Base-by-base conservation (phyloP, 306 rosid species). In the Datisca glomerata region DNA sequence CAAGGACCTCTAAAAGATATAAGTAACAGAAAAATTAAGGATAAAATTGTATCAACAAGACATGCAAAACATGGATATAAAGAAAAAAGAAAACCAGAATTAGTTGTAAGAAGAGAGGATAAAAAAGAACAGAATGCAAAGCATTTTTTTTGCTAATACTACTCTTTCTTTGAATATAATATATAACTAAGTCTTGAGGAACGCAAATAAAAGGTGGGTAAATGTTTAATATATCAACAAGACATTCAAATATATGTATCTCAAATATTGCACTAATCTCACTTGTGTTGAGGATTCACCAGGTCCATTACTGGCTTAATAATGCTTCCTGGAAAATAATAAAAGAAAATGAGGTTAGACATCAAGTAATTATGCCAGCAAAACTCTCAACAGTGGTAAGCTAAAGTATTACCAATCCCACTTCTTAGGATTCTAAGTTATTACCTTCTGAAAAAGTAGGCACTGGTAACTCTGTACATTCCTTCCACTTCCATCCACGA, bases 1-100 rank as follows among this genome's bases (percentile, higher is more conserved):
- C 97, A 87, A 48, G 97, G 97, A 52, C 97, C 97, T 70, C 97
- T 89, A 66, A n/a, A n/a, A n/a, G n/a, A n/a, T n/a, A n/a, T n/a
- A n/a, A n/a, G n/a, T n/a, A n/a, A n/a, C n/a, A n/a, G n/a, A n/a
- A n/a, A n/a, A n/a, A n/a, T n/a, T n/a, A n/a, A n/a, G n/a, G n/a
- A n/a, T n/a, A n/a, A n/a, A n/a, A n/a, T n/a, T n/a, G n/a, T n/a
- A n/a, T n/a, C n/a, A n/a, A n/a, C n/a, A 17, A 18, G 20, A 45
- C 22, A 22, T 21, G 44, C 5, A 21, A 62, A 18, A 39, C 8
- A 43, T 18, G n/a, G n/a, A 16, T 15, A 19, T 22, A 73, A 21
- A 56, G 41, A 43, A 18, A 48, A n/a, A 62, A 34, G 12, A 5
- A 3, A 12, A 9, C 7, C 40, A 37, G 23, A 21, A 42, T 43